Percentiles rank a stretch among this genome's conserved stretches.
These are phyloP conservation scores for Cytospora piceae DNA, from an alignment of 2,329 filamentous ascomycete species.

Conservation along the genomic window DNA sequence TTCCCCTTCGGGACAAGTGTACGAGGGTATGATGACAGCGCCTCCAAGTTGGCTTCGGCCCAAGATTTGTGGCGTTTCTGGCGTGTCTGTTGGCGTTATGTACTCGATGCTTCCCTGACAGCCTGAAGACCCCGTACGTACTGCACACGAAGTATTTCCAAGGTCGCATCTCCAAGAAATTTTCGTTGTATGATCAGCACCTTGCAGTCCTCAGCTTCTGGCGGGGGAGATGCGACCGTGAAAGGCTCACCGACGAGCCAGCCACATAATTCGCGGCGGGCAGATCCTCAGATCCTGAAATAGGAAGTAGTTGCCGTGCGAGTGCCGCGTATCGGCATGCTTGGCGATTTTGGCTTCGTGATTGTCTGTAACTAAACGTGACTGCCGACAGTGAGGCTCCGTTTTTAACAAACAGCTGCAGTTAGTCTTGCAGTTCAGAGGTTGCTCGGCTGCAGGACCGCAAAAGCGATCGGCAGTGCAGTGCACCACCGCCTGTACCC, in stretches of 20 bases:
- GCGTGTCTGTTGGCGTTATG: neutral
- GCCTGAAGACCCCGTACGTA: neutral
- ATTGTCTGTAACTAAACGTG: neutral
- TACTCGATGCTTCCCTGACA: neutral
- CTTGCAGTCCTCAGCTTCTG: neutral
- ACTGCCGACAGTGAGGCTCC: conserved; percentile 2
- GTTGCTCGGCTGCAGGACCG: neutral
- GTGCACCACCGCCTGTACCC: neutral
- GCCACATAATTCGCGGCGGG: neutral
- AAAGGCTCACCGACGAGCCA: neutral
- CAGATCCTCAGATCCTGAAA: neutral
- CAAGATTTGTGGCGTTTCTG: neutral
- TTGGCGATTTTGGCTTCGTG: neutral
- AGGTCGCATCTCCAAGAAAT: neutral
- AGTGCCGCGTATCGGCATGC: neutral
- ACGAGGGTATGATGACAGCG: neutral
- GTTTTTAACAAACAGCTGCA: neutral
- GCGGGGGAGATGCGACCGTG: neutral
- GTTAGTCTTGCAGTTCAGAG: neutral
- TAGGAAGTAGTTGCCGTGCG: neutral
- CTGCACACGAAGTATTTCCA: neutral
- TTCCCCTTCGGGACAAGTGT: neutral
- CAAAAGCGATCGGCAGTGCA: neutral
- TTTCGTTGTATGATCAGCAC: neutral
- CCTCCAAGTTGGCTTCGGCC: neutral